phyloP scores from a whole-genome alignment of 352 stramenopile species.

The Phytophthora litchii region DNA sequence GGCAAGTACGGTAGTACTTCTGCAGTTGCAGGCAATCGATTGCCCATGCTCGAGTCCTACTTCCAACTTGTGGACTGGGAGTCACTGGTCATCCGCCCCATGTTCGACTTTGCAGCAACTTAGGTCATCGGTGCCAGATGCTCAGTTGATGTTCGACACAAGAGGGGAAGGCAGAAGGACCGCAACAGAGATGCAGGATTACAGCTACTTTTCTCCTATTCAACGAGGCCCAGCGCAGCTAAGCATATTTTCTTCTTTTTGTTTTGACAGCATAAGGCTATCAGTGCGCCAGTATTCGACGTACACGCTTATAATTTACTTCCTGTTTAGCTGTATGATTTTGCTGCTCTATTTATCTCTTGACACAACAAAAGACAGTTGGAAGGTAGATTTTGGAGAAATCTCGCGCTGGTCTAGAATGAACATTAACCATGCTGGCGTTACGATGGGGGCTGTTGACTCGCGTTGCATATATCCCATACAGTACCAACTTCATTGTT shows the following conservation, averaged over 20 bases:
- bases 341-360: background rate
- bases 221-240: slow-evolving; percentile 10
- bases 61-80: slow-evolving; percentile 88
- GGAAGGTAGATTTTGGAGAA: no score
- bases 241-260: slow-evolving; percentile 23
- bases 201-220: slow-evolving; percentile 8
- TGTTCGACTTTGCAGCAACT: slow-evolving; percentile 68
- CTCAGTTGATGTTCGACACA: slow-evolving; percentile 18
- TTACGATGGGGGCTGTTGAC: no score
- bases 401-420: no score
- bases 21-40: slow-evolving; percentile 78
- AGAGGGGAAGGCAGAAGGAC: slow-evolving; percentile 19
- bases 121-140: slow-evolving; percentile 23
- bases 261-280: slow-evolving; percentile 24
- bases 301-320: slow-evolving; percentile 42
- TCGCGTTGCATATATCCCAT: no score
- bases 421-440: no score
- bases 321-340: slow-evolving; percentile 31
- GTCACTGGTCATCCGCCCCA: slow-evolving; percentile 77
- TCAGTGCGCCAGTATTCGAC: slow-evolving; percentile 10
- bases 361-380: no score
- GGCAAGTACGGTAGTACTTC: slow-evolving; percentile 87
- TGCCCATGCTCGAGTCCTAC: slow-evolving; percentile 86
- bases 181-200: slow-evolving; percentile 12
- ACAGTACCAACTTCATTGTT: no score